phyloP scores from a whole-genome alignment of 2,329 filamentous ascomycete genomes.

The Harringtonia lauricola region DNA sequence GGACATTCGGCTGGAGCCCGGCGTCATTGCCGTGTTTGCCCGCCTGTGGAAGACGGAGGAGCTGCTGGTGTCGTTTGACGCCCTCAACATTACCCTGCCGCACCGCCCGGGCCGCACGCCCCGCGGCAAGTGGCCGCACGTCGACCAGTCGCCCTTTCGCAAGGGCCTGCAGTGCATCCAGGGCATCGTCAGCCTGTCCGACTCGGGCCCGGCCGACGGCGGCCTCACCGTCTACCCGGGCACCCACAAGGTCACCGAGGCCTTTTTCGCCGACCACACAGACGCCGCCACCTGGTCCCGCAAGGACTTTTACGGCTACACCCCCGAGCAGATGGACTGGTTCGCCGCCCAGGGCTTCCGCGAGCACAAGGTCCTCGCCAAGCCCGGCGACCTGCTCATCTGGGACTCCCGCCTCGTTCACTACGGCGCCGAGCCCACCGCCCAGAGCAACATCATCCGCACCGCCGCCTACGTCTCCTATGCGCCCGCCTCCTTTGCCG shows the following conservation, averaged over 20 bases:
- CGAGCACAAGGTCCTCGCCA: conserved; percentile 18
- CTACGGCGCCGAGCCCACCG: conserved; percentile 21
- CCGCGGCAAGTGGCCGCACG: conserved; percentile 3
- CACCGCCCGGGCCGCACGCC: neutral
- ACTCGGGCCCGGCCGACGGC: conserved; percentile 5
- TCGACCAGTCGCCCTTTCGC: conserved; percentile 5
- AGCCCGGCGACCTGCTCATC: conserved; percentile 23
- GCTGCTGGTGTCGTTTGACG: conserved; percentile 6
- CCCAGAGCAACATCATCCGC: conserved; percentile 15
- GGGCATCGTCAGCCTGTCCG: conserved; percentile 7
- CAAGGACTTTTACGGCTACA: conserved; percentile 11
- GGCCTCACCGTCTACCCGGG: conserved; percentile 3
- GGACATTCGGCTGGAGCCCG: conserved; percentile 7
- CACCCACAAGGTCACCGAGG: conserved; percentile 5
- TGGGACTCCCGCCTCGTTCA: conserved; percentile 25
- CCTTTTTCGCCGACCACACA: conserved; percentile 10
- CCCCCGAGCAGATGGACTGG: conserved; percentile 10
- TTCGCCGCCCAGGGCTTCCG: conserved; percentile 9
- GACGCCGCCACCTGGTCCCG: conserved; percentile 16
- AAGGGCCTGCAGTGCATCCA: conserved; percentile 5
- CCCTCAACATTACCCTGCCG: conserved; percentile 5
- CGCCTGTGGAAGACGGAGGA: conserved; percentile 12
- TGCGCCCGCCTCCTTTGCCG: conserved; percentile 21
- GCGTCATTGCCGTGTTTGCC: conserved; percentile 11
- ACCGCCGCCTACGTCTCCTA: conserved; percentile 24